These are phyloP conservation scores for Teratosphaeriaceae sp. DNA, from an alignment of 2,329 filamentous ascomycete genomes.

Conservation along the genomic window DNA sequence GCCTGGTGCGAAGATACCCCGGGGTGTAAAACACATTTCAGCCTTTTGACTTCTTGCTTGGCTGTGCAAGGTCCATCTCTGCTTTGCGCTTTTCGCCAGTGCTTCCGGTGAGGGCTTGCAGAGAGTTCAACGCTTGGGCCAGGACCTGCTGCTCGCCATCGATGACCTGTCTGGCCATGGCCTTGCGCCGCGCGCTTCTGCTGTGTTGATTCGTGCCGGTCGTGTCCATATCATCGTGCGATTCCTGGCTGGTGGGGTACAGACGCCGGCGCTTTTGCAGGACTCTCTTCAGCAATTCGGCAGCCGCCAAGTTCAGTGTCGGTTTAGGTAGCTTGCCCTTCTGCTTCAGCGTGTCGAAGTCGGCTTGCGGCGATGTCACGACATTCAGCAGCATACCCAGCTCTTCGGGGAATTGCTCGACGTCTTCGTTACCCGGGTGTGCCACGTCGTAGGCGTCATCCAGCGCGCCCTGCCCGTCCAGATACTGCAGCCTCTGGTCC, in stretches of 20 bases:
- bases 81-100: slow-evolving; percentile 4
- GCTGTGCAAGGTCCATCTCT: neutral
- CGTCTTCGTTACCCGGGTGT: slow-evolving; percentile 26
- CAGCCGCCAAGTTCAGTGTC: slow-evolving; percentile 26
- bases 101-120: slow-evolving; percentile 2
- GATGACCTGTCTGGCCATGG: slow-evolving; percentile 61
- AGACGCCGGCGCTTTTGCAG: slow-evolving; percentile 37
- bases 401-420: slow-evolving; percentile 34
- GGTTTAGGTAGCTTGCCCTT: slow-evolving; percentile 39
- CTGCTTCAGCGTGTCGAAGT: slow-evolving; percentile 35
- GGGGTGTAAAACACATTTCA: slow-evolving; percentile 11
- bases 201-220: too few relatives aligned
- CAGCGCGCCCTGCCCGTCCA: slow-evolving; percentile 56
- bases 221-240: neutral
- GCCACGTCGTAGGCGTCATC: slow-evolving; percentile 65
- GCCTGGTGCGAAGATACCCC: slow-evolving; percentile 23
- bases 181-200: slow-evolving; percentile 1
- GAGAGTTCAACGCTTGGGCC: slow-evolving; percentile 39
- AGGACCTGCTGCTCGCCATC: slow-evolving; percentile 67
- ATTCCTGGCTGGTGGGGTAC: slow-evolving; percentile 41
- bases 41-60: slow-evolving; percentile 14
- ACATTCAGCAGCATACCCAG: slow-evolving; percentile 39
- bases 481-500: slow-evolving; percentile 41
- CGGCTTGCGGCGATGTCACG: slow-evolving; percentile 35
- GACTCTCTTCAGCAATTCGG: slow-evolving; percentile 35